phyloP scores from a whole-genome alignment of 352 stramenopile genomes.

The Phytopythium kandeliae region DNA sequence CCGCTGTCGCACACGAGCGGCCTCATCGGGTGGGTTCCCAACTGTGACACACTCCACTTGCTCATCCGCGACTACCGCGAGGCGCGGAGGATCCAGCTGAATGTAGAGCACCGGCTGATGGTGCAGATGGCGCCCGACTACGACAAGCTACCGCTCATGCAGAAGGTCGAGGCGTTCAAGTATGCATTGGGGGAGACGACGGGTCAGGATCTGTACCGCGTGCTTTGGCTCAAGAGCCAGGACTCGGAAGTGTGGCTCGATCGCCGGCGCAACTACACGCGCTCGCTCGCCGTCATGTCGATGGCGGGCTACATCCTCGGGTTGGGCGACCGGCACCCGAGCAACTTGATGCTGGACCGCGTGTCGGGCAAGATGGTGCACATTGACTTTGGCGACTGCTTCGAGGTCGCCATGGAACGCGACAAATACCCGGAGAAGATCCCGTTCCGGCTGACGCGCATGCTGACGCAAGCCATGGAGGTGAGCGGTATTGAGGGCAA shows the following conservation, averaged over 20 bases:
- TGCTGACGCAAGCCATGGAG: constrained; percentile 99
- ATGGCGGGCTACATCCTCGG: constrained; percentile 99
- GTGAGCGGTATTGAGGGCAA: constrained; percentile 99
- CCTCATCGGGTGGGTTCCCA: constrained; percentile 98
- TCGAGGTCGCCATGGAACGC: constrained; percentile 99
- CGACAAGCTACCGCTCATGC: constrained; percentile 97
- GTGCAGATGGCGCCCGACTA: constrained; percentile 97
- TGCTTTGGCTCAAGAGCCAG: constrained; percentile 99
- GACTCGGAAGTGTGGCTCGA: constrained; percentile 99
- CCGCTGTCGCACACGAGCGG: constrained; percentile 98
- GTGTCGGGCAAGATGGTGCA: constrained; percentile 99
- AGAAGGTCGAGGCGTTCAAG: constrained; percentile 99
- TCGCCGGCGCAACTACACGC: constrained; percentile 96
- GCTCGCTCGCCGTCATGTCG: constrained; percentile 99
- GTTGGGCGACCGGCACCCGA: constrained; percentile 99
- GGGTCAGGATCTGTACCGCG: constrained; percentile 98
- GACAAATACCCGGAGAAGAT: constrained; percentile 99
- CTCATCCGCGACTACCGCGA: constrained; percentile 98
- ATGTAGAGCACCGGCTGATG: constrained; percentile 97
- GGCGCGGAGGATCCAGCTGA: constrained; percentile 90
- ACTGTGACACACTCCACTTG: constrained; percentile 99
- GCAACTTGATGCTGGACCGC: constrained; percentile 99
- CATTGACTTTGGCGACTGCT: constrained; percentile 98
- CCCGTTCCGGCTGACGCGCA: constrained; percentile 99
- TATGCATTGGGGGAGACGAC: constrained; percentile 90